Percentiles rank a stretch among this genome's conserved stretches.
Evolutionary conservation across 805 yeast genomes (phyloP).

Genomic region (Nakazawaea ernobii): DNA sequence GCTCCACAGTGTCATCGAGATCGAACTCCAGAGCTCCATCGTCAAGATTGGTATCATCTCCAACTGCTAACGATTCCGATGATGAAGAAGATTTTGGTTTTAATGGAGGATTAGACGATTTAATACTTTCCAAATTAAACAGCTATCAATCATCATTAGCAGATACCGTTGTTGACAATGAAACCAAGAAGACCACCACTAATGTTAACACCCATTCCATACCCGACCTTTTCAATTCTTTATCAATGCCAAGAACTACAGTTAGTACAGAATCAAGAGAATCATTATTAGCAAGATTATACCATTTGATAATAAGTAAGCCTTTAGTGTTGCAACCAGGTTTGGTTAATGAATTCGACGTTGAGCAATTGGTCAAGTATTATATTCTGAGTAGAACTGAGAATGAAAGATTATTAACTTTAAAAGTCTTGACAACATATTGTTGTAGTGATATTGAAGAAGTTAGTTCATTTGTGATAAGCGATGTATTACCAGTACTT

Average conservation of each 20-base stretch:
- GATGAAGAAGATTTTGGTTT: slow-evolving; percentile 15
- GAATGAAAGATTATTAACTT: slow-evolving; percentile 32
- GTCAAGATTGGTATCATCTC: slow-evolving; percentile 12
- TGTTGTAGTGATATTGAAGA: slow-evolving; percentile 47
- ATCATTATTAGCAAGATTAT: slow-evolving; percentile 43
- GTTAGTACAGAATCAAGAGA: slow-evolving; percentile 44
- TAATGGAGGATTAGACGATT: slow-evolving; percentile 18
- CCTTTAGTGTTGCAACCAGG: slow-evolving; percentile 31
- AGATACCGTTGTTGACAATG: neutral
- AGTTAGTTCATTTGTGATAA: slow-evolving; percentile 31
- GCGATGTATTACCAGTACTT: slow-evolving; percentile 23
- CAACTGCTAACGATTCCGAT: slow-evolving; percentile 16
- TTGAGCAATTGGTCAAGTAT: slow-evolving; percentile 30
- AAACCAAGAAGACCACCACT: slow-evolving; percentile 15
- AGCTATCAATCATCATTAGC: neutral
- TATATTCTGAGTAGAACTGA: slow-evolving; percentile 20
- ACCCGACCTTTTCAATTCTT: slow-evolving; percentile 38
- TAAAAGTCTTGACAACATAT: slow-evolving; percentile 37
- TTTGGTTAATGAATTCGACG: slow-evolving; percentile 30
- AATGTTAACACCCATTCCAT: slow-evolving; percentile 28
- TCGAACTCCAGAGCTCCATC: slow-evolving; percentile 17
- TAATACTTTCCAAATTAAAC: slow-evolving; percentile 13
- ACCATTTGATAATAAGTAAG: slow-evolving; percentile 37
- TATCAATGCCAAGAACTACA: slow-evolving; percentile 34
- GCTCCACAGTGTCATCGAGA: slow-evolving; percentile 14